phyloP scores from a whole-genome alignment of 257 asterid genomes.

The Solanum infundibuliforme region DNA sequence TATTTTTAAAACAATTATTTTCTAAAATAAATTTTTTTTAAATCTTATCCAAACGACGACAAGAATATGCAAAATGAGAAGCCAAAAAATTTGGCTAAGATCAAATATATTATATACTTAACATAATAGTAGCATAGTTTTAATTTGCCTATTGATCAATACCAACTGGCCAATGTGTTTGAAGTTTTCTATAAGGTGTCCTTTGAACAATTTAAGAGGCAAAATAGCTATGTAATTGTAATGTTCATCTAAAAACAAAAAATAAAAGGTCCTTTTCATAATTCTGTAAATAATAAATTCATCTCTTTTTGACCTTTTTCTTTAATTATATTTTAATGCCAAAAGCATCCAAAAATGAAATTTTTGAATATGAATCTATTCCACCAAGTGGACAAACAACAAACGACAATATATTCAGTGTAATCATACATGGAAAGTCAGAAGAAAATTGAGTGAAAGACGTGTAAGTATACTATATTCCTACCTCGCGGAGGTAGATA shows the following conservation, averaged over 20 bases:
- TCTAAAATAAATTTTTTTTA: fast-evolving
- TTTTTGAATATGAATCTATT: not conserved
- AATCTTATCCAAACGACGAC: not conserved
- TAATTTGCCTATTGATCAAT: not conserved
- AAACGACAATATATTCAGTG: fast-evolving
- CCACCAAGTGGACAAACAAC: not conserved
- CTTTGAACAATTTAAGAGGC: constrained; percentile 2
- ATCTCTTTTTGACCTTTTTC: not conserved
- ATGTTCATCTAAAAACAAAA: not conserved
- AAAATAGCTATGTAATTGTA: not conserved
- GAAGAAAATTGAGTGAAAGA: not conserved
- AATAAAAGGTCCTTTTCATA: not conserved
- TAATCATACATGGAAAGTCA: fast-evolving
- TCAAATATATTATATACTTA: not conserved
- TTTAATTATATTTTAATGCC: not conserved
- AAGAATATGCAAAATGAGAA: not conserved
- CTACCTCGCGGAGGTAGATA: not conserved
- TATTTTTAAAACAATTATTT: not conserved
- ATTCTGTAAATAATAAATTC: not conserved
- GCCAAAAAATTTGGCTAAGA: not conserved
- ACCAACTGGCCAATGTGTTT: not conserved
- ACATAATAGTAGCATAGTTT: not conserved
- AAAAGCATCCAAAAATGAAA: not conserved
- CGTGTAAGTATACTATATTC: fast-evolving
- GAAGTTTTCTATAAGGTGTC: not conserved